Base-by-base conservation (phyloP, 1,284 basidiomycete species). In the Apiotrichum veenhuisii region DNA sequence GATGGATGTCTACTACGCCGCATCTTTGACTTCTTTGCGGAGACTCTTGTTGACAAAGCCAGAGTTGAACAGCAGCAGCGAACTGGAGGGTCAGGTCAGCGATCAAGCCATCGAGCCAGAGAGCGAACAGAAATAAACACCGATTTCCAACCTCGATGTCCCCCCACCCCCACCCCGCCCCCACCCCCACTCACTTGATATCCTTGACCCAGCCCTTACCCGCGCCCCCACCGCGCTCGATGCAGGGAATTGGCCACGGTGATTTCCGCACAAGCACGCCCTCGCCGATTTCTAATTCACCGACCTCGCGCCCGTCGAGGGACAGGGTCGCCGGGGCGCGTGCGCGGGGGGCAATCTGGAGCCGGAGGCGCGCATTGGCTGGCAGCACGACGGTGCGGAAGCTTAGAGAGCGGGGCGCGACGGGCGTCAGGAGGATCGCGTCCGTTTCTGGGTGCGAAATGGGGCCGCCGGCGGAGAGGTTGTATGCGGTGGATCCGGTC, bases 401-500 rank as follows among this genome's bases (percentile, higher is more conserved):
- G 50, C 89, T 92, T 34, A 98, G 79, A 65, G 89, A 93, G 46
- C 94, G 83, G 27, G 94, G 94, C 68, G 91, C 94, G 64, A 98
- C 95, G 8, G 94, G 94, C 0, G 95, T 97, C 23, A 98, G 79
- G 10, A 97, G 86, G 50, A 97, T 82, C 1, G 91, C 88, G 62
- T 89, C 89, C 25, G 95, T 81, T 3, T 89, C 91, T 0, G 94
- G 94, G 67, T 97, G 94, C 0, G 96, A 91, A 64, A 98, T 97
- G 1, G 94, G 94, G 10, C 94, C 94, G 23, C 94, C 94, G 0
- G 93, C 89, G 1, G 92, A 95, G 26, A 97, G 82, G 2, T 93
- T 97, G 76, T 98, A 98, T 4, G 94, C 94, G 1, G 94, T 97
- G 18, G 92, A 96, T 1, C 94, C 94, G 1, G 94, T 98, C 4